Conservation (phyloP, 768 basidiomycete species). For the Suillus placidus region DNA sequence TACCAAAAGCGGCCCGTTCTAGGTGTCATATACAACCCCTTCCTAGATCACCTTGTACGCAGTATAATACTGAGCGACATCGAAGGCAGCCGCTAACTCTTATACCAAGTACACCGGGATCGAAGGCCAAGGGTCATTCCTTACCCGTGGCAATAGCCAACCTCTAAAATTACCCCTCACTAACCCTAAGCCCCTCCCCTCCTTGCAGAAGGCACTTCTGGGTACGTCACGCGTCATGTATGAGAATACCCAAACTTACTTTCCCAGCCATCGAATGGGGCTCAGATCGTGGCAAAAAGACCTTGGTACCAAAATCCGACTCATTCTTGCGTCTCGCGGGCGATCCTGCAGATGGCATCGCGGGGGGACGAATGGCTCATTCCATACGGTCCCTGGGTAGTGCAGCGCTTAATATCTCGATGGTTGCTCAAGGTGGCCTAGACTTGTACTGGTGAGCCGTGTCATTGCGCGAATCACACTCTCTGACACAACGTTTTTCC, state of each 20-base stretch:
- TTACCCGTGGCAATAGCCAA: constrained; percentile 51
- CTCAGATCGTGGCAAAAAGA: constrained; percentile 62
- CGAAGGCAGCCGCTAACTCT: neutral
- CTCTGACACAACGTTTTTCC: constrained; percentile 8
- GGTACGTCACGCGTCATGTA: constrained; percentile 40
- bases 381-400: constrained; percentile 82
- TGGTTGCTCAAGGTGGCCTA: constrained; percentile 87
- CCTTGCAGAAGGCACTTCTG: constrained; percentile 71
- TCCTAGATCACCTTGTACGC: constrained; percentile 78
- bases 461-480: neutral
- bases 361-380: constrained; percentile 83
- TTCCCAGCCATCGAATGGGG: constrained; percentile 83
- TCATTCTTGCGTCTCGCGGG: constrained; percentile 80
- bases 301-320: constrained; percentile 58
- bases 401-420: constrained; percentile 78
- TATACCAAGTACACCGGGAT: constrained; percentile 69
- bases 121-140: constrained; percentile 77
- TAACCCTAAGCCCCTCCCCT: constrained; percentile 61
- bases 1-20: constrained; percentile 80
- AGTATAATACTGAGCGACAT: neutral
- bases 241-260: constrained; percentile 13
- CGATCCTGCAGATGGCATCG: constrained; percentile 57
- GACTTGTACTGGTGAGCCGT: constrained; percentile 81
- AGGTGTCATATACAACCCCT: constrained; percentile 93
- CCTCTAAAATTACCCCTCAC: constrained; percentile 68